Evolutionary conservation across 1,139 yeast genomes (phyloP).

Genomic region (Hyphopichia fennica): DNA sequence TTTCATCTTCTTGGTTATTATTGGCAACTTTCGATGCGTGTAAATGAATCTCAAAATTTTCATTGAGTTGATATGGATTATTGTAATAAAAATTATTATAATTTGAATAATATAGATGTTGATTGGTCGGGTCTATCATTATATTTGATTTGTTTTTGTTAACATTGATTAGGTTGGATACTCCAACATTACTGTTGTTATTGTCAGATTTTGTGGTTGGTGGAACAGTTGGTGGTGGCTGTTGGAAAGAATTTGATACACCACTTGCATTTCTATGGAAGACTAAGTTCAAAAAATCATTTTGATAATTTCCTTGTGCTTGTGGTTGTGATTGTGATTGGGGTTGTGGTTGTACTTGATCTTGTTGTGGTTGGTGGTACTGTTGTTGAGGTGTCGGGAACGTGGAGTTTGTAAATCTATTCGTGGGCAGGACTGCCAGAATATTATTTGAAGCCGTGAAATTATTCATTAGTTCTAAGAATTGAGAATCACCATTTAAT

Average conservation of each 20-base stretch:
- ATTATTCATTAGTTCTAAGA: slow-evolving; percentile 51
- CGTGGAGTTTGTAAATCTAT: neutral
- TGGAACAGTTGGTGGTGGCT: slow-evolving; percentile 4
- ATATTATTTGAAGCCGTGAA: slow-evolving; percentile 21
- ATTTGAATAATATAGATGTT: slow-evolving; percentile 40
- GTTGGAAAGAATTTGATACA: slow-evolving; percentile 5
- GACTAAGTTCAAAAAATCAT: slow-evolving; percentile 50
- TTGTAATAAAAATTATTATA: slow-evolving; percentile 44
- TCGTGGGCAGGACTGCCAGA: slow-evolving; percentile 4
- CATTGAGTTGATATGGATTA: slow-evolving; percentile 43
- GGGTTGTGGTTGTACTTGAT: slow-evolving; percentile 4
- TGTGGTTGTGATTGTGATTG: slow-evolving; percentile 5
- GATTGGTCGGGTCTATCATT: slow-evolving; percentile 36
- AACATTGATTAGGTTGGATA: slow-evolving; percentile 23
- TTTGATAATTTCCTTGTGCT: slow-evolving; percentile 11
- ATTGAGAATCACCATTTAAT: slow-evolving; percentile 60
- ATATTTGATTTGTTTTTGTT: slow-evolving; percentile 9
- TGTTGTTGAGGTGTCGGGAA: neutral
- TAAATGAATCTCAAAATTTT: slow-evolving; percentile 44
- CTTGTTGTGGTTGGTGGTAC: neutral
- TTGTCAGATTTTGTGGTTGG: neutral
- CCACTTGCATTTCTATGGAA: slow-evolving; percentile 42
- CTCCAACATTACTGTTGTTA: slow-evolving; percentile 16
- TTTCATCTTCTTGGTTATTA: slow-evolving; percentile 27
- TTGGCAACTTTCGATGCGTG: slow-evolving; percentile 33